These are phyloP conservation scores for Psilocybe sp. DNA, from an alignment of 768 basidiomycete species.

Conservation along the genomic window DNA sequence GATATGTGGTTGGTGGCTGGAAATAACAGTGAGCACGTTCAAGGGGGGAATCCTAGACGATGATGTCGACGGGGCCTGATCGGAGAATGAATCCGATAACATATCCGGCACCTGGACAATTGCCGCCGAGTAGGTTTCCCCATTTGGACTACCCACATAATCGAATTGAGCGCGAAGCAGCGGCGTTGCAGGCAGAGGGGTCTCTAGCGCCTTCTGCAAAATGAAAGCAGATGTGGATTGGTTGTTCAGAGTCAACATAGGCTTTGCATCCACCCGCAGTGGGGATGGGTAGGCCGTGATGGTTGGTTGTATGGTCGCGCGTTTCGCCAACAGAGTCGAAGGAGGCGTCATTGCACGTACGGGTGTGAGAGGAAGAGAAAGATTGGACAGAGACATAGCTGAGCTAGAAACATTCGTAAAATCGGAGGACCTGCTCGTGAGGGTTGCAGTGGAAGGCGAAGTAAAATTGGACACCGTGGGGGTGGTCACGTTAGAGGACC, in stretches of 20 bases:
- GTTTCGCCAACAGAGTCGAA: constrained; percentile 13
- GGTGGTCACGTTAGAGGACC: constrained; percentile 9
- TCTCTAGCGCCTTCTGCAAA: constrained; percentile 31
- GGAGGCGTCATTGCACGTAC: constrained; percentile 22
- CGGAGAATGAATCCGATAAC: constrained; percentile 3
- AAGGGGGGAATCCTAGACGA: not conserved
- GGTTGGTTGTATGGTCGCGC: constrained; percentile 13
- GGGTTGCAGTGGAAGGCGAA: constrained; percentile 2
- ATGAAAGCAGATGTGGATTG: constrained; percentile 16
- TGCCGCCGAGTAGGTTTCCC: not conserved
- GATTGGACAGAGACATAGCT: not conserved
- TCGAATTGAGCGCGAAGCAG: constrained; percentile 20
- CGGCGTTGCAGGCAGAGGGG: constrained; percentile 38
- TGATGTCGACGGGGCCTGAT: not conserved
- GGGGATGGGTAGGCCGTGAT: constrained; percentile 25
- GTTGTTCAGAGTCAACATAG: constrained; percentile 9
- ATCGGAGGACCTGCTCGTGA: not conserved
- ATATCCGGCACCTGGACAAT: not conserved
- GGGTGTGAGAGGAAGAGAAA: constrained; percentile 10
- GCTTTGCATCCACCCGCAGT: constrained; percentile 23
- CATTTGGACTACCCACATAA: not conserved
- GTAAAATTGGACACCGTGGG: not conserved
- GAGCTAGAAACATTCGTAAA: constrained; percentile 10
- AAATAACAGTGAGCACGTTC: constrained; percentile 1
- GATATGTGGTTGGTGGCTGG: constrained; percentile 1